Evolutionary conservation across 257 asterid genomes (phyloP).

Genomic region (Solanum raphanifolium): DNA sequence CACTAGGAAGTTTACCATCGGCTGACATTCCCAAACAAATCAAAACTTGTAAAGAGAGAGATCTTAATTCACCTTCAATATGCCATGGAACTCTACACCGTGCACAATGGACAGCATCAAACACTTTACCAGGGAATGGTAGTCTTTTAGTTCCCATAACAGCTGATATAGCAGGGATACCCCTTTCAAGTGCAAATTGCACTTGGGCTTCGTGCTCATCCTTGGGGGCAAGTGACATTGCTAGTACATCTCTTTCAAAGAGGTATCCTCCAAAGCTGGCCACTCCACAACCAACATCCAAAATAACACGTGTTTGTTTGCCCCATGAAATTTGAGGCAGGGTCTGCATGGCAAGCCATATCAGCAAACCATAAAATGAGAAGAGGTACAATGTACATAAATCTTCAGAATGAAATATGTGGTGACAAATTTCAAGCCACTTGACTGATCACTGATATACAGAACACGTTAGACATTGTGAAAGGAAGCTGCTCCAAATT

Average conservation of each 20-base stretch:
- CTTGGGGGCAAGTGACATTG: slow-evolving; percentile 29
- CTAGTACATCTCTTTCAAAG: slow-evolving; percentile 20
- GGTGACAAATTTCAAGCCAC: neutral
- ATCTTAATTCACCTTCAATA: slow-evolving; percentile 8
- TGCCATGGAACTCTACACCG: slow-evolving; percentile 29
- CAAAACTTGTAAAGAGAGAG: neutral
- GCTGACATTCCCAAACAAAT: neutral
- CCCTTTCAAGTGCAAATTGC: slow-evolving; percentile 22
- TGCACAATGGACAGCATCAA: slow-evolving; percentile 25
- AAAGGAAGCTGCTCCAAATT: neutral
- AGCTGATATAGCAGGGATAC: slow-evolving; percentile 19
- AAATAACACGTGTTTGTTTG: slow-evolving; percentile 14
- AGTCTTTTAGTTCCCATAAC: slow-evolving; percentile 22
- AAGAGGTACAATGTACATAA: neutral
- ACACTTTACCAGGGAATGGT: slow-evolving; percentile 17
- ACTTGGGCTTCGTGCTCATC: slow-evolving; percentile 31
- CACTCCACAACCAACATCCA: slow-evolving; percentile 31
- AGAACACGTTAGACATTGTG: neutral
- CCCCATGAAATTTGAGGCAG: slow-evolving; percentile 21
- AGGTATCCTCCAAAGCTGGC: slow-evolving; percentile 28
- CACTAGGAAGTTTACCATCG: neutral
- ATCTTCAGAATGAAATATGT: neutral
- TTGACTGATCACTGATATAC: neutral
- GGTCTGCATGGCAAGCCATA: slow-evolving; percentile 7
- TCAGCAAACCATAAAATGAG: neutral